phyloP scores from a whole-genome alignment of 352 stramenopile genomes.

The Globisporangium camurandrum region DNA sequence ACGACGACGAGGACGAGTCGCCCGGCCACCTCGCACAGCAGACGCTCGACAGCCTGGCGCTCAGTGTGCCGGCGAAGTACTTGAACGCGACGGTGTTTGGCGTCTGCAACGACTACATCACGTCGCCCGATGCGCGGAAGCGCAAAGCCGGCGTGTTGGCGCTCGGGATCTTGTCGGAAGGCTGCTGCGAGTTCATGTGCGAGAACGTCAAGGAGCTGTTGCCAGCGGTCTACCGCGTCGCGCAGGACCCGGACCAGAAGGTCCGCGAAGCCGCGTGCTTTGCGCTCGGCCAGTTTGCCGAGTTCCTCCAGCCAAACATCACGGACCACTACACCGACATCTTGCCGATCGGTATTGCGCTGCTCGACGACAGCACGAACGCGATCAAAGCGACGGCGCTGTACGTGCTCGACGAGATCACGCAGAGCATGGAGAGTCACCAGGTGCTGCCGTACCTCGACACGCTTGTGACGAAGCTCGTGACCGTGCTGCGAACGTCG shows the following conservation, averaged over 20 bases:
- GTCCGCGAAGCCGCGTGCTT: conserved; percentile 97
- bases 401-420: conserved; percentile 99
- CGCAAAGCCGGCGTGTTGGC: conserved; percentile 96
- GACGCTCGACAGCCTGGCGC: conserved; percentile 75
- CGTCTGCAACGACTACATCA: conserved; percentile 87
- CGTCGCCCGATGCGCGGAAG: conserved; percentile 79
- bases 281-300: conserved; percentile 95
- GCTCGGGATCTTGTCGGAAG: conserved; percentile 96
- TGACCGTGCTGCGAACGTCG: conserved; percentile 87
- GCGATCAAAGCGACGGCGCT: conserved; percentile 94
- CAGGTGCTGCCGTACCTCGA: conserved; percentile 93
- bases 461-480: conserved; percentile 94
- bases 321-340: conserved; percentile 93
- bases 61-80: conserved; percentile 80
- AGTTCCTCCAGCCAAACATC: conserved; percentile 98
- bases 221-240: conserved; percentile 87
- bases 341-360: conserved; percentile 91
- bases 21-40: conserved; percentile 78
- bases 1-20: conserved; percentile 77
- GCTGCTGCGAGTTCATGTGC: conserved; percentile 92
- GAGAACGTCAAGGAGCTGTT: conserved; percentile 92
- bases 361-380: conserved; percentile 92
- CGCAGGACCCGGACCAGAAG: conserved; percentile 88
- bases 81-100: conserved; percentile 70
- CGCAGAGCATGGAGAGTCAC: conserved; percentile 94